Evolutionary conservation across 352 stramenopile genomes (phyloP).

Genomic region (Globisporangium viniferum): DNA sequence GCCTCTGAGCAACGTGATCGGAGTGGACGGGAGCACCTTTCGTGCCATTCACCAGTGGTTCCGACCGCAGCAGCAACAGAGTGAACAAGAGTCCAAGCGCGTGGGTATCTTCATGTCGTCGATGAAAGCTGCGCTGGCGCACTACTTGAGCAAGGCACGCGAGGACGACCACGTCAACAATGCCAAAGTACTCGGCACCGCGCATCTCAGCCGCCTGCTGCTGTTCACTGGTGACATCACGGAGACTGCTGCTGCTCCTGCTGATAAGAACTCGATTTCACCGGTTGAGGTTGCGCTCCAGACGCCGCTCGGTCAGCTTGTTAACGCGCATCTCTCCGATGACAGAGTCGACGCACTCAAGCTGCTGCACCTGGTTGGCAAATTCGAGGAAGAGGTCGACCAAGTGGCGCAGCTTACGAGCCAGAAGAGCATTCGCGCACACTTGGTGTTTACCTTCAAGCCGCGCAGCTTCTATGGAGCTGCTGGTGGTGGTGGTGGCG

Average conservation of each 20-base stretch:
- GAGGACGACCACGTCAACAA: background rate
- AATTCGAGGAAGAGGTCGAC: constrained; percentile 36
- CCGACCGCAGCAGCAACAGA: background rate
- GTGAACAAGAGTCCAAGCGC: background rate
- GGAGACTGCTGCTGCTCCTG: background rate
- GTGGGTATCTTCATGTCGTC: constrained; percentile 5
- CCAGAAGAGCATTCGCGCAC: background rate
- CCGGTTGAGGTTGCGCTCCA: constrained; percentile 3
- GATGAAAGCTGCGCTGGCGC: constrained; percentile 20
- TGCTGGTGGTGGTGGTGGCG: background rate
- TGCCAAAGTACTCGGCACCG: constrained; percentile 16
- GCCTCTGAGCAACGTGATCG: constrained; percentile 31
- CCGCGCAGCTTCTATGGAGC: constrained; percentile 9
- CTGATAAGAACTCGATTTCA: background rate
- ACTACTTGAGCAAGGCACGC: constrained; percentile 15
- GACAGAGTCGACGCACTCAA: constrained; percentile 16
- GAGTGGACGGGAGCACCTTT: constrained; percentile 24
- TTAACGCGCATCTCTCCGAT: constrained; percentile 6
- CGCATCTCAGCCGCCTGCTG: constrained; percentile 40
- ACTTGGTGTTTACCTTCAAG: constrained; percentile 10
- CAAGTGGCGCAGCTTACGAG: constrained; percentile 5
- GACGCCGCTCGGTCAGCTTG: constrained; percentile 7
- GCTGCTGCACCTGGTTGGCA: constrained; percentile 37
- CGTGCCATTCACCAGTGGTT: constrained; percentile 35
- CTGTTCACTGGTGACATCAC: constrained; percentile 36